A percentile compares a stretch with the other conserved stretches of the same genome.
Evolutionary conservation across 768 basidiomycete genomes (phyloP).

Genomic region (Kwoniella botswanensis): DNA sequence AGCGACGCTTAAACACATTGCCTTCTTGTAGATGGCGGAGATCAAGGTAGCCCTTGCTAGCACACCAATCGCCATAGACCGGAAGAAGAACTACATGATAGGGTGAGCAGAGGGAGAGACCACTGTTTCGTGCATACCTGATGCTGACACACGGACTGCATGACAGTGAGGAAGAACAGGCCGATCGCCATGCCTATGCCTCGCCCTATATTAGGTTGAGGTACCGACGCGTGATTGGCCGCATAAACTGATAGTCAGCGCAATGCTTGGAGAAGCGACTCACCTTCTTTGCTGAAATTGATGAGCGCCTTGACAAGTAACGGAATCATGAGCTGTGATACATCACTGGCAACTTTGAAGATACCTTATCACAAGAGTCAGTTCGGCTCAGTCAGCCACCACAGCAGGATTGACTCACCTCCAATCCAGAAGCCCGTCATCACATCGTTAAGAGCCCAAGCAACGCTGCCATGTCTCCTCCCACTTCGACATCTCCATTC

Average conservation of each 20-base stretch:
- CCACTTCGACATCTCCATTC: slow-evolving; percentile 42
- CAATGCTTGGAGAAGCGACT: background rate
- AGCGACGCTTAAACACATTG: slow-evolving; percentile 31
- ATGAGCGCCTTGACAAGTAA: slow-evolving; percentile 60
- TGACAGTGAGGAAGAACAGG: slow-evolving; percentile 46
- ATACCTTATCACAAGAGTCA: slow-evolving; percentile 21
- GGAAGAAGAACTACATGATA: slow-evolving; percentile 53
- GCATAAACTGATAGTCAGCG: slow-evolving; percentile 34
- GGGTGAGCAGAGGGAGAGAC: background rate
- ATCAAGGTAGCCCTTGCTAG: slow-evolving; percentile 52
- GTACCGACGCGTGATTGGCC: slow-evolving; percentile 34
- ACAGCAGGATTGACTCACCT: slow-evolving; percentile 15
- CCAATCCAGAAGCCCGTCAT: slow-evolving; percentile 53
- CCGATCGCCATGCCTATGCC: slow-evolving; percentile 56
- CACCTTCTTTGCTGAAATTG: slow-evolving; percentile 42
- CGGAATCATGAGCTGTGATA: slow-evolving; percentile 45
- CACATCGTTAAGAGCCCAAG: slow-evolving; percentile 48
- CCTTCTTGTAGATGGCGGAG: slow-evolving; percentile 43
- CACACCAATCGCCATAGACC: slow-evolving; percentile 55
- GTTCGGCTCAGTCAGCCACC: background rate
- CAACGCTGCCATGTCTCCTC: slow-evolving; percentile 29
- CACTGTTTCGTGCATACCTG: slow-evolving; percentile 32
- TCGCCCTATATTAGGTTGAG: slow-evolving; percentile 49
- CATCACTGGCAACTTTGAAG: slow-evolving; percentile 56
- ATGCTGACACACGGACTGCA: slow-evolving; percentile 53